phyloP scores from a whole-genome alignment of 176 grass and related monocot genomes.

The Aegilops longissima region DNA sequence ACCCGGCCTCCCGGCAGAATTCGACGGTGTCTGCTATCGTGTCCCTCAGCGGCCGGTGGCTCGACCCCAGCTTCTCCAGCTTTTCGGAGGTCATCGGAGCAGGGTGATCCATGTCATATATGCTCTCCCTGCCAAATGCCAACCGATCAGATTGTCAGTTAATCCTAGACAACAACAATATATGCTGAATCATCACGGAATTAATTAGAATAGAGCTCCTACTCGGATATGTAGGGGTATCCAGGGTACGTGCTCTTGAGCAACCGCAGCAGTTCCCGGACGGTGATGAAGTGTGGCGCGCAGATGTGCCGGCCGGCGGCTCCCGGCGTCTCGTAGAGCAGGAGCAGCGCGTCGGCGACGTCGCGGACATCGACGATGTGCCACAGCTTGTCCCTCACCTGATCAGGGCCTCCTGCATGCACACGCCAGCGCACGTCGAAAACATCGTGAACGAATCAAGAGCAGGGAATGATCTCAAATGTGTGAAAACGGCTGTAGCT shows the following conservation, averaged over 20 bases:
- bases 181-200: too few relatives aligned
- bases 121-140: background rate
- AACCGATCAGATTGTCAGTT: background rate
- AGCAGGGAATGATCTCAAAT: too few relatives aligned
- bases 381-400: constrained; percentile 22
- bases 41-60: constrained; percentile 27
- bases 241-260: constrained; percentile 38
- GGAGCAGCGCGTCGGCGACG: constrained; percentile 21
- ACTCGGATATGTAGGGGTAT: constrained; percentile 20
- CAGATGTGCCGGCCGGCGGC: constrained; percentile 41
- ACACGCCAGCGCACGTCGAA: background rate
- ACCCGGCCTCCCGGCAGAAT: constrained; percentile 27
- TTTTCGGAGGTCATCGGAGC: constrained; percentile 37
- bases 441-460: background rate
- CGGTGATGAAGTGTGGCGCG: constrained; percentile 26
- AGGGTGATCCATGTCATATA: constrained; percentile 13
- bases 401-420: constrained; percentile 21
- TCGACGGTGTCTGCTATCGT: constrained; percentile 26
- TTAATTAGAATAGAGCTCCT: background rate
- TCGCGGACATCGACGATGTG: constrained; percentile 41
- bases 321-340: constrained; percentile 25
- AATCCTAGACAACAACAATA: background rate
- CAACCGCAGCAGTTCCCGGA: constrained; percentile 19
- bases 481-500: too few relatives aligned
- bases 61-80: constrained; percentile 55